Conservation (phyloP, 2,329 filamentous ascomycete genomes). For the Cordyceps militaris region DNA sequence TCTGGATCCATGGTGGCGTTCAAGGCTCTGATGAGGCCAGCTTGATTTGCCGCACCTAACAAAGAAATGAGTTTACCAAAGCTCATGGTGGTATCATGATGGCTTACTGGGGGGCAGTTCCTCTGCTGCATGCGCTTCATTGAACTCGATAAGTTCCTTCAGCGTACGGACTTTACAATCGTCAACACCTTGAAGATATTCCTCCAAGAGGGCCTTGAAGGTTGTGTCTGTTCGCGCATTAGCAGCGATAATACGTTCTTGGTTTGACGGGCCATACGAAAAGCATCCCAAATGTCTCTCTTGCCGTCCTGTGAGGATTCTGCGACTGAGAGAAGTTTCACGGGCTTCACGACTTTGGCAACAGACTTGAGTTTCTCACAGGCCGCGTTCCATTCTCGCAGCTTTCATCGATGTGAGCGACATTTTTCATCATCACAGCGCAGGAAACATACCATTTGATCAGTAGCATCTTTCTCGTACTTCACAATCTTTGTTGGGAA, state of each 20-base stretch:
- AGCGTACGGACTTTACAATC: slow-evolving; percentile 9
- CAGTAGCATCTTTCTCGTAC: slow-evolving; percentile 6
- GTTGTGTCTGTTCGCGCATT: slow-evolving; percentile 1
- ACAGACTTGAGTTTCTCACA: slow-evolving; percentile 8
- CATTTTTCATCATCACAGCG: not conserved
- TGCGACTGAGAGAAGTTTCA: not conserved
- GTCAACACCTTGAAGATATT: slow-evolving; percentile 10
- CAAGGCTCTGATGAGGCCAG: slow-evolving; percentile 5
- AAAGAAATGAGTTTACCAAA: not conserved
- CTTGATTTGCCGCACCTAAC: not conserved
- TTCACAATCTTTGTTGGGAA: not conserved
- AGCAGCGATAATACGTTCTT: not conserved
- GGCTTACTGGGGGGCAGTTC: slow-evolving; percentile 12
- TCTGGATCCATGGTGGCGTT: slow-evolving; percentile 3
- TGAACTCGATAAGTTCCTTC: slow-evolving; percentile 14
- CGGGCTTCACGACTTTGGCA: slow-evolving; percentile 1
- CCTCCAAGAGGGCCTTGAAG: slow-evolving; percentile 9
- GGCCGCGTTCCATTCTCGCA: slow-evolving; percentile 6
- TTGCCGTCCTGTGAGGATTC: slow-evolving; percentile 3
- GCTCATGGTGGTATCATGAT: not conserved
- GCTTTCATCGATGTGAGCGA: not conserved
- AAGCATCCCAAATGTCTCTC: slow-evolving; percentile 1
- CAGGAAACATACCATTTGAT: slow-evolving; percentile 7
- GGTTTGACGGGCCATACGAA: not conserved
- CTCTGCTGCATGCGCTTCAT: slow-evolving; percentile 13